These are phyloP conservation scores for Mortierella alpina DNA, from an alignment of 192 early-diverging fungal species.

Conservation along the genomic window DNA sequence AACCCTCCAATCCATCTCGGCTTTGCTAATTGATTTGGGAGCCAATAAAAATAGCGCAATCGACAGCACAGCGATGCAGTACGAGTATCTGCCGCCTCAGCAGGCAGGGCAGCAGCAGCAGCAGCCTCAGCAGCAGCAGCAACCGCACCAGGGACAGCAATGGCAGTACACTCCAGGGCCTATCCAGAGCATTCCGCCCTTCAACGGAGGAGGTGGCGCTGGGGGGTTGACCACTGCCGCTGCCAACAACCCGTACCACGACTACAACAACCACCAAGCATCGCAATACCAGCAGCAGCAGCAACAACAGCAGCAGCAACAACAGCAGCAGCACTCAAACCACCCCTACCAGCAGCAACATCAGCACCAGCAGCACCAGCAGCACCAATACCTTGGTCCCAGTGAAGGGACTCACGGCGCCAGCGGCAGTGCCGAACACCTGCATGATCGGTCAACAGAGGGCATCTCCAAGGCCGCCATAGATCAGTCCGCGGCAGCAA, in stretches of 20 bases:
- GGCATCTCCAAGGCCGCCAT: constrained; percentile 82
- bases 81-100: constrained; percentile 18
- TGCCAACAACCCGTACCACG: not conserved
- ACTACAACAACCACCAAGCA: constrained; percentile 7
- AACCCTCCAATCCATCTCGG: no score
- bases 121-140: constrained; percentile 10
- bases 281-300: constrained; percentile 14
- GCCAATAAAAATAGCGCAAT: no score
- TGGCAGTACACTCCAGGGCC: constrained; percentile 17
- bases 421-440: constrained; percentile 53
- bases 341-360: constrained; percentile 6
- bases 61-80: constrained; percentile 5
- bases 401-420: constrained; percentile 6
- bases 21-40: no score
- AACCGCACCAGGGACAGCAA: constrained; percentile 10
- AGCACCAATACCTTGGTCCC: constrained; percentile 3
- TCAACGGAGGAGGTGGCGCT: not conserved
- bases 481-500: constrained; percentile 90
- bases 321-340: not conserved
- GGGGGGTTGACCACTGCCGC: not conserved
- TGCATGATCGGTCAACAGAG: constrained; percentile 75
- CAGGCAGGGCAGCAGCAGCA: constrained; percentile 10
- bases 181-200: constrained; percentile 7
- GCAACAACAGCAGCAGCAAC: constrained; percentile 10
- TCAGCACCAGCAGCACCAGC: constrained; percentile 11